Percentiles rank a stretch among this genome's conserved stretches.
Conservation (phyloP, 2,329 filamentous ascomycete genomes). For the Magnaporthiopsis poae region DNA sequence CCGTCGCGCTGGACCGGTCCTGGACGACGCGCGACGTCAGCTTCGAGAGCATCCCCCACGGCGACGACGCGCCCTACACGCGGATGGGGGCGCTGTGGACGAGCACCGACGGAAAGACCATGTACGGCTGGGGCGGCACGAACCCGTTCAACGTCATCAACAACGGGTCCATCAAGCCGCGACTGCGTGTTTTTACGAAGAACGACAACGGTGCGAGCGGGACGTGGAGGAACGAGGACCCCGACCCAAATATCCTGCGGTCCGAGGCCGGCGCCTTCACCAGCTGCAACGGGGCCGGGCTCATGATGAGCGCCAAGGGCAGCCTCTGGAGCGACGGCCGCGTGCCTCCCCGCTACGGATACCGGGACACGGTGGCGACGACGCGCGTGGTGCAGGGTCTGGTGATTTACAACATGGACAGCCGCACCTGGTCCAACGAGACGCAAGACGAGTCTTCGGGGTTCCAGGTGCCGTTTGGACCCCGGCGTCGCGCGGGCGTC, state of each 20-base stretch:
- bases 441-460: not conserved
- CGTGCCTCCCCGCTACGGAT: not conserved
- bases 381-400: conserved; percentile 2
- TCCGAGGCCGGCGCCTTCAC: not conserved
- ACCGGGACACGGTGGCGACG: not conserved
- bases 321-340: conserved; percentile 1
- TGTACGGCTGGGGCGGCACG: conserved; percentile 8
- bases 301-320: not conserved
- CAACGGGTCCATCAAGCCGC: not conserved
- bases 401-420: conserved; percentile 1
- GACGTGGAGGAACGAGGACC: not conserved
- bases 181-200: not conserved
- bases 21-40: not conserved
- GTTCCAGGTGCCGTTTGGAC: not conserved
- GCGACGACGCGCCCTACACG: not conserved
- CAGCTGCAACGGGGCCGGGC: not conserved
- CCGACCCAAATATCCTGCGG: not conserved
- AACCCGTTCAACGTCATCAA: not conserved
- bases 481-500: not conserved
- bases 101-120: not conserved
- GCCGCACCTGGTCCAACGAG: conserved; percentile 6
- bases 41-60: conserved; percentile 1
- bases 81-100: conserved; percentile 1
- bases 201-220: not conserved
- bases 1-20: conserved; percentile 1